Conservation (phyloP, 1,284 basidiomycete genomes). For the Fistulina hepatica region DNA sequence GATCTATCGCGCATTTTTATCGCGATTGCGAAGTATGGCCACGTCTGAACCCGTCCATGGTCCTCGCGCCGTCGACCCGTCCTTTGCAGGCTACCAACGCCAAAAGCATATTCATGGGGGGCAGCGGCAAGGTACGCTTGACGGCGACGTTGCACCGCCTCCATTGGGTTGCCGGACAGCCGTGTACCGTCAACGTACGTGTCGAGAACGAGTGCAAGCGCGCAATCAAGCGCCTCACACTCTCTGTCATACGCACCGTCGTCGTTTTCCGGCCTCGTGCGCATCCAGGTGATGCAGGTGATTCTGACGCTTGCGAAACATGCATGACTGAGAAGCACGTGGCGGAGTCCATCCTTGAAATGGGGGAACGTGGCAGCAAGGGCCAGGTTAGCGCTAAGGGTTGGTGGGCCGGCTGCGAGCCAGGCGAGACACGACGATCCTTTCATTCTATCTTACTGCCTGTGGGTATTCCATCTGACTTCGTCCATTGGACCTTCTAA, state of each 20-base stretch:
- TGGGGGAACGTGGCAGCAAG: conserved; percentile 51
- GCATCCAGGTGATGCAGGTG: conserved; percentile 31
- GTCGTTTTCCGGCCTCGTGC: conserved; percentile 55
- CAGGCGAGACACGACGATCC: conserved; percentile 52
- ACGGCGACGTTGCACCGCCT: conserved; percentile 66
- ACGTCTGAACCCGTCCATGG: conserved; percentile 53
- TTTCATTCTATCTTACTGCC: conserved; percentile 59
- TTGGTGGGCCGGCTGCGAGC: conserved; percentile 76
- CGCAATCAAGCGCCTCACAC: conserved; percentile 55
- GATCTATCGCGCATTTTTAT: conserved; percentile 89
- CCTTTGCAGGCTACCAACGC: conserved; percentile 54
- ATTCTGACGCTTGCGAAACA: conserved; percentile 49
- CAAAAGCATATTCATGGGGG: conserved; percentile 54
- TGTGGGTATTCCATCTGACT: conserved; percentile 44
- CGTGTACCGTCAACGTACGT: conserved; percentile 61
- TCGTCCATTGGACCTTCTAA: no score
- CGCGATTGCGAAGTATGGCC: conserved; percentile 80
- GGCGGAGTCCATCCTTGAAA: conserved; percentile 53
- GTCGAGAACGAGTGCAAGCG: conserved; percentile 71
- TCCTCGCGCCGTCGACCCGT: conserved; percentile 52
- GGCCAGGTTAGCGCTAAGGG: conserved; percentile 73
- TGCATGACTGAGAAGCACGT: conserved; percentile 55
- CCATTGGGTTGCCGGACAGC: conserved; percentile 82
- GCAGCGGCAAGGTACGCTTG: conserved; percentile 59
- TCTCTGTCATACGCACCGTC: conserved; percentile 65